Percentiles rank a stretch among this genome's conserved stretches.
These are phyloP conservation scores for Populus ilicifolia DNA, from an alignment of 345 rosid genomes.

Conservation along the genomic window DNA sequence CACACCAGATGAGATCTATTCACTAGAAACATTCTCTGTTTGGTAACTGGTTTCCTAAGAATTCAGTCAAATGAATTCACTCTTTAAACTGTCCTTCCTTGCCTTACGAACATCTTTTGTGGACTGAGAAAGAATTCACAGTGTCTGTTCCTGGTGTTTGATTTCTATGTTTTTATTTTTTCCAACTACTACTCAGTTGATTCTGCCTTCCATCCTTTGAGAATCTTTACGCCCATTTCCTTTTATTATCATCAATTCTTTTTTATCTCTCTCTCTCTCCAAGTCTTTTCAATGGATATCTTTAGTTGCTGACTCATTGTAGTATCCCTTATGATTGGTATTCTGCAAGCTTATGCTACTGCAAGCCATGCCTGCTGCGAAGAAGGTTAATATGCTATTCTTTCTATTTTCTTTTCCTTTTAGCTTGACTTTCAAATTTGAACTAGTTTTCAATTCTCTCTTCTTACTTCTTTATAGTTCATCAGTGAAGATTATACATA, in stretches of 20 bases:
- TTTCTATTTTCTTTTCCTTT: neutral
- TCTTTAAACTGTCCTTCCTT: neutral
- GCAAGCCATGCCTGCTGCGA: conserved; percentile 1
- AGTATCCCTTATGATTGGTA: neutral
- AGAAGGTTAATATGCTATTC: neutral
- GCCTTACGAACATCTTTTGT: too few species aligned
- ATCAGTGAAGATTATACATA: neutral
- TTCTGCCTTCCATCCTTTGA: neutral
- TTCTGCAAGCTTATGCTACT: neutral
- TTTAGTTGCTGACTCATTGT: neutral
- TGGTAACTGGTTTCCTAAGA: neutral
- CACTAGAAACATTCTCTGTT: neutral
- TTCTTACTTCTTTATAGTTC: neutral
- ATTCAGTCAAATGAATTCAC: neutral
- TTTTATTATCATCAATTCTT: neutral
- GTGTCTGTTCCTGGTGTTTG: neutral
- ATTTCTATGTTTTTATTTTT: neutral
- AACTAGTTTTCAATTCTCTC: neutral
- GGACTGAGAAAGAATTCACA: too few species aligned
- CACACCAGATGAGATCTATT: neutral
- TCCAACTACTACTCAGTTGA: neutral
- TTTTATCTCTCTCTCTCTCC: too few species aligned
- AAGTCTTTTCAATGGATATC: neutral
- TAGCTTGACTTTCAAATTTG: neutral
- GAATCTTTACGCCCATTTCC: neutral